Evolutionary conservation across 257 asterid species (phyloP).

Genomic region (Solanum appendiculatum): DNA sequence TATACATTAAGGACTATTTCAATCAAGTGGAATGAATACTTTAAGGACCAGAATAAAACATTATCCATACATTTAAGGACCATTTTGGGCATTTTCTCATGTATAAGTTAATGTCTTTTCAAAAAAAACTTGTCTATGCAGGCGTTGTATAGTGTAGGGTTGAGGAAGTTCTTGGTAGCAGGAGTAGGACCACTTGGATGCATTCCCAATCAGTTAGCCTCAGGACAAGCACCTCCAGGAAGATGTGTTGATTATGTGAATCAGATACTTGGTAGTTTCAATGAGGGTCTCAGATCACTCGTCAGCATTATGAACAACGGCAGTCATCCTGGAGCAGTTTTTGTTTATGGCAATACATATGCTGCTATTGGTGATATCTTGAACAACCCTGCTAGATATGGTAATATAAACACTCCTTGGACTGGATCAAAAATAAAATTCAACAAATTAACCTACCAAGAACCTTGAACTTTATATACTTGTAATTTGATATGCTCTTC

Average conservation of each 20-base stretch:
- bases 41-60: too few species aligned
- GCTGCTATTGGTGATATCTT: constrained; percentile 59
- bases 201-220: constrained; percentile 73
- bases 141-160: constrained; percentile 64
- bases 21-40: too few species aligned
- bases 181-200: constrained; percentile 89
- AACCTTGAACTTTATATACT: too few species aligned
- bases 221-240: constrained; percentile 55
- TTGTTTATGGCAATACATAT: constrained; percentile 56
- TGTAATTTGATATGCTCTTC: background rate
- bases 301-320: constrained; percentile 62
- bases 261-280: constrained; percentile 61
- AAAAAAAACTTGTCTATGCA: background rate
- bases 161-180: constrained; percentile 54
- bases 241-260: constrained; percentile 80
- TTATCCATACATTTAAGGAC: too few species aligned
- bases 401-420: background rate
- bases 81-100: too few species aligned
- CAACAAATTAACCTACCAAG: too few species aligned
- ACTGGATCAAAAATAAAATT: background rate
- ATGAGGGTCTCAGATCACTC: constrained; percentile 46
- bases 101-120: background rate
- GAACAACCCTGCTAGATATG: constrained; percentile 39
- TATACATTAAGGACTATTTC: too few species aligned
- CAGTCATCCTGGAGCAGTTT: constrained; percentile 59